Conservation (phyloP, 2,329 filamentous ascomycete species). For the Aschersonia sp. region DNA sequence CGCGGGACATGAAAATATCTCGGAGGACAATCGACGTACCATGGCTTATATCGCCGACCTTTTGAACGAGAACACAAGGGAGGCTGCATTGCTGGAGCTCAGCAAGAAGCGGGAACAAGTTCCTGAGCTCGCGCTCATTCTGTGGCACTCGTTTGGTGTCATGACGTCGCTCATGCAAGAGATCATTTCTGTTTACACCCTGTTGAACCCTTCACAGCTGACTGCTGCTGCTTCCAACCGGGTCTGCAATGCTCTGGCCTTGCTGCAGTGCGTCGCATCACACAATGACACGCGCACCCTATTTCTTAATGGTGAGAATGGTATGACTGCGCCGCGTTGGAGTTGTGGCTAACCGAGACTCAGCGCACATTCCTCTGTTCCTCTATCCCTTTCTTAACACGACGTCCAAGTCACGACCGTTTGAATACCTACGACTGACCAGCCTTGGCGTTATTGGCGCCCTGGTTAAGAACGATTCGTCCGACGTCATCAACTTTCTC, state of each 20-base stretch:
- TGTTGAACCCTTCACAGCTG: slow-evolving; percentile 91
- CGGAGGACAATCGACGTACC: slow-evolving; percentile 86
- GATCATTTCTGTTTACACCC: slow-evolving; percentile 95
- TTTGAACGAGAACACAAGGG: slow-evolving; percentile 72
- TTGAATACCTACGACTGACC: slow-evolving; percentile 91
- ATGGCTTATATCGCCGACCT: slow-evolving; percentile 86
- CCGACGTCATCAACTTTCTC: slow-evolving; percentile 97
- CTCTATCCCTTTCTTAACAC: slow-evolving; percentile 98
- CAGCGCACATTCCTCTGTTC: slow-evolving; percentile 93
- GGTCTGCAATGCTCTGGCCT: slow-evolving; percentile 90
- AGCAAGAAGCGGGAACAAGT: slow-evolving; percentile 99
- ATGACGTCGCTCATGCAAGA: slow-evolving; percentile 97
- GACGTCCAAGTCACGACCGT: slow-evolving; percentile 92
- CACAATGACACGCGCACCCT: slow-evolving; percentile 92
- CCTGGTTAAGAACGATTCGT: slow-evolving; percentile 95
- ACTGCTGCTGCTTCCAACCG: slow-evolving; percentile 95
- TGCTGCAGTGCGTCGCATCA: slow-evolving; percentile 92
- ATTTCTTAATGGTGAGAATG: slow-evolving; percentile 68
- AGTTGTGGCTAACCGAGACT: neutral
- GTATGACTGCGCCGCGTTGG: no score
- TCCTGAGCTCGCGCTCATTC: slow-evolving; percentile 83
- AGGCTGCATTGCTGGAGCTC: slow-evolving; percentile 82
- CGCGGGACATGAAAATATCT: slow-evolving; percentile 49
- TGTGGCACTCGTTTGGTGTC: slow-evolving; percentile 98
- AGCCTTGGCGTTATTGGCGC: slow-evolving; percentile 94